Conservation (phyloP, 1,139 yeast species). For the Chernovozyma sophiae-reginae region DNA sequence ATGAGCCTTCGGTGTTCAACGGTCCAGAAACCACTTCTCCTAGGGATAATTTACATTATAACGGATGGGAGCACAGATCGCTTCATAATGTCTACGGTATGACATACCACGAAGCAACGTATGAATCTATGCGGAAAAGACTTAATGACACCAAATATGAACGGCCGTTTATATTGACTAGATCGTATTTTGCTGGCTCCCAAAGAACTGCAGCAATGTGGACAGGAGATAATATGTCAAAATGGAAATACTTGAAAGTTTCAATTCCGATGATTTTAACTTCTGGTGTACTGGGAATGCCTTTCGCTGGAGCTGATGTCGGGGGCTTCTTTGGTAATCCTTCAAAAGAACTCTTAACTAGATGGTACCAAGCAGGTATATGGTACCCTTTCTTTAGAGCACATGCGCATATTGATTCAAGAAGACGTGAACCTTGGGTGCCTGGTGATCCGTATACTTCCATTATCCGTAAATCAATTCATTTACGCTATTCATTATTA, state of each 20-base stretch:
- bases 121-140: slow-evolving; percentile 56
- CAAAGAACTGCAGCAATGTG: slow-evolving; percentile 91
- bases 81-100: slow-evolving; percentile 83
- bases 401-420: slow-evolving; percentile 92
- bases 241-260: slow-evolving; percentile 78
- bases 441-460: slow-evolving; percentile 72
- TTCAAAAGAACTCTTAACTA: slow-evolving; percentile 64
- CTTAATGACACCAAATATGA: slow-evolving; percentile 38
- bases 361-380: slow-evolving; percentile 96
- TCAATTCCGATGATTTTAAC: slow-evolving; percentile 88
- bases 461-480: slow-evolving; percentile 64
- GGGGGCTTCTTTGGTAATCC: slow-evolving; percentile 97
- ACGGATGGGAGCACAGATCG: slow-evolving; percentile 86
- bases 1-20: slow-evolving; percentile 90
- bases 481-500: slow-evolving; percentile 67
- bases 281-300: slow-evolving; percentile 79
- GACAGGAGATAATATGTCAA: slow-evolving; percentile 96
- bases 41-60: slow-evolving; percentile 72
- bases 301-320: slow-evolving; percentile 94
- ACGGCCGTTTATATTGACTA: slow-evolving; percentile 86
- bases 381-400: slow-evolving; percentile 97
- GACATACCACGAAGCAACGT: slow-evolving; percentile 77
- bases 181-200: slow-evolving; percentile 87
- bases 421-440: slow-evolving; percentile 91
- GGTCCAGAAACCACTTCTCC: slow-evolving; percentile 95